These are phyloP conservation scores for Debaryomyces udenii DNA, from an alignment of 1,139 yeast species.

Conservation along the genomic window DNA sequence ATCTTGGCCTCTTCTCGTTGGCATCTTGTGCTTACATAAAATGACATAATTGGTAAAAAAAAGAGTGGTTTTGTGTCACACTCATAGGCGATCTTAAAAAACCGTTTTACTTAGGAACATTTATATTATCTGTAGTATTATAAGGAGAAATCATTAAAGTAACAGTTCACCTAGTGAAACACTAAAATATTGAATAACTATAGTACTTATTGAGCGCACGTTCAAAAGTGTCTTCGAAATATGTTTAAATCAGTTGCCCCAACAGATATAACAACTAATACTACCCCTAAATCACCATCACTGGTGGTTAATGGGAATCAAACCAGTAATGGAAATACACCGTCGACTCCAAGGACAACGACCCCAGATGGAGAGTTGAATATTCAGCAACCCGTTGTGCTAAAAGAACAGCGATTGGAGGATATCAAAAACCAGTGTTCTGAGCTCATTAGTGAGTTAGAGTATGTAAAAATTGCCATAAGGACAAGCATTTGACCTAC, in stretches of 20 bases:
- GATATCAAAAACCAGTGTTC: slow-evolving; percentile 42
- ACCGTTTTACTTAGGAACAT: background rate
- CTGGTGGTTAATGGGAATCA: background rate
- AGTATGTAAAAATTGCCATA: slow-evolving; percentile 18
- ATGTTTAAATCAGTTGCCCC: slow-evolving; percentile 12
- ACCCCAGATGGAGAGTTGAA: slow-evolving; percentile 6
- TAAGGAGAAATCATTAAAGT: background rate
- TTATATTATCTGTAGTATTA: too few species aligned
- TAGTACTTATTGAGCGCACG: background rate
- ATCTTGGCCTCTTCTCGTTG: too few species aligned
- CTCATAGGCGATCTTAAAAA: slow-evolving; percentile 1
- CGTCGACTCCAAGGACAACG: slow-evolving; percentile 5
- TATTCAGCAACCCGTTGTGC: slow-evolving; percentile 15
- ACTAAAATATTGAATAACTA: background rate
- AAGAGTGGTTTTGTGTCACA: slow-evolving; percentile 5
- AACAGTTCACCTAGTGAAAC: background rate
- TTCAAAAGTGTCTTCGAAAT: background rate
- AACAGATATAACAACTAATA: slow-evolving; percentile 8
- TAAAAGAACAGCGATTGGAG: slow-evolving; percentile 31
- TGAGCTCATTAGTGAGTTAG: slow-evolving; percentile 37
- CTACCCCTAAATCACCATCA: slow-evolving; percentile 3
- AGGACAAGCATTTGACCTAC: background rate
- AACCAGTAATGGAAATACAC: slow-evolving; percentile 1
- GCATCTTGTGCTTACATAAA: slow-evolving; percentile 2
- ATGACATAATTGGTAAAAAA: slow-evolving; percentile 3